phyloP scores from a whole-genome alignment of 2,329 filamentous ascomycete species.

The Cryphonectria naterciae region DNA sequence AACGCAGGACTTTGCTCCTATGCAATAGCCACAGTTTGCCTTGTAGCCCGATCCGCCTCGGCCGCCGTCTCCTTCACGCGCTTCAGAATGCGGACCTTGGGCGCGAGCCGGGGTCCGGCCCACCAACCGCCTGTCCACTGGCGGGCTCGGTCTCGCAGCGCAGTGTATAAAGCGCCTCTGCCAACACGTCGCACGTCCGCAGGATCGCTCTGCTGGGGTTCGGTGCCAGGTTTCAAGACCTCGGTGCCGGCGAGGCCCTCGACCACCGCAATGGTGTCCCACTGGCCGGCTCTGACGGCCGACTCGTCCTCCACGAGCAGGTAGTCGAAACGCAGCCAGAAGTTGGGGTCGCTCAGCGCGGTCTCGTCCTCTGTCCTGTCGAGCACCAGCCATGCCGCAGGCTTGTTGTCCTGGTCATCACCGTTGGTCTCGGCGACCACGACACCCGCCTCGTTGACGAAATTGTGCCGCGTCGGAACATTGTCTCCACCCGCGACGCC shows the following conservation, averaged over 20 bases:
- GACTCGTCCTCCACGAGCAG: conserved; percentile 58
- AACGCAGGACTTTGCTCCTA: neutral
- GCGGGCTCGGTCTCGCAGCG: conserved; percentile 48
- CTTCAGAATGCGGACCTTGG: conserved; percentile 56
- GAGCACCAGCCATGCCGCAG: conserved; percentile 42
- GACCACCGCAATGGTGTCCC: conserved; percentile 61
- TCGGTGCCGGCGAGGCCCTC: conserved; percentile 64
- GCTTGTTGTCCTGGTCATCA: conserved; percentile 12
- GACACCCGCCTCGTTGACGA: conserved; percentile 35
- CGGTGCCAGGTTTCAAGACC: conserved; percentile 54
- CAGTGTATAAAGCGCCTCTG: conserved; percentile 46
- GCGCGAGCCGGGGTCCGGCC: conserved; percentile 65
- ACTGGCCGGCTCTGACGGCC: conserved; percentile 52
- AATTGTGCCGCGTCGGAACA: conserved; percentile 35
- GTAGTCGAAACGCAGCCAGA: conserved; percentile 70
- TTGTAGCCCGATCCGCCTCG: conserved; percentile 12
- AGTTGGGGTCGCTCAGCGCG: conserved; percentile 50
- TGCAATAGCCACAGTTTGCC: conserved; percentile 1
- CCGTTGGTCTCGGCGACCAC: conserved; percentile 14
- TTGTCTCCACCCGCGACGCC: conserved; percentile 48
- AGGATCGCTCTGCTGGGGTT: conserved; percentile 29
- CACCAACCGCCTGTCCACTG: conserved; percentile 63
- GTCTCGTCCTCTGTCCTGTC: conserved; percentile 65
- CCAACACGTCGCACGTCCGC: conserved; percentile 46
- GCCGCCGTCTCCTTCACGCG: conserved; percentile 30